Evolutionary conservation across 306 rosid species (phyloP), one percentile per base, ranked within the genome.

Genomic region (Fagus sylvatica): DNA sequence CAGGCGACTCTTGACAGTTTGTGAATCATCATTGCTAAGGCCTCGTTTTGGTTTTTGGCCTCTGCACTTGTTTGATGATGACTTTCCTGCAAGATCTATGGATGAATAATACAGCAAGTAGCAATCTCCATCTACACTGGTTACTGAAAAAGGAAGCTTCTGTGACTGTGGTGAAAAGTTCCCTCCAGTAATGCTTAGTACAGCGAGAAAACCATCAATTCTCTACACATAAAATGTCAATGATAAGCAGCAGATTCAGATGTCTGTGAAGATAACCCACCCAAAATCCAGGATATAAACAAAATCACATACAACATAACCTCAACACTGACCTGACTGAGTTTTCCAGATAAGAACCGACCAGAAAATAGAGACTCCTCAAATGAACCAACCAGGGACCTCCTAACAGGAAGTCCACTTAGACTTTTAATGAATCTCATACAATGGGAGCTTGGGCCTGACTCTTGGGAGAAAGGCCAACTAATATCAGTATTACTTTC

Each of bases 361-460:
- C 99, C 99, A 69, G 99, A 96, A 74, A 96, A 84, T 74, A 96
- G 91, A 80, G 99, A 96, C 84, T 96, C 99, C 86, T 93, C 99
- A 74, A 96, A 96, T 5, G 99, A 96, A 80, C 99, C 99, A 83
- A 96, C 97, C 78, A 96, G 89, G 15, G 99, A 96, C 85, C 99
- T 93, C 82, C 97, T 83, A 13, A 91, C 84, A 0, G 97, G 81
- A 74, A 80, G 91, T 73, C 97, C 98, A 85, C 98, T 93, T 82
- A 91, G 83, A 85, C 96, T 92, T 90, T 93, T 86, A 78, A 84
- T 78, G 70, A 88, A 88, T 78, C 93, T 89, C 79, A 46, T 54
- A 60, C 86, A 79, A 49, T 80, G 87, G 60, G 93, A 70, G 36
- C 77, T 53, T 40, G 87, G 89, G 32, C 76, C 83, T 41, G 88